Evolutionary conservation across 2,329 filamentous ascomycete genomes (phyloP), one percentile per base, ranked within the genome.

Genomic region (Paecilomyces dactylethromorphus): DNA sequence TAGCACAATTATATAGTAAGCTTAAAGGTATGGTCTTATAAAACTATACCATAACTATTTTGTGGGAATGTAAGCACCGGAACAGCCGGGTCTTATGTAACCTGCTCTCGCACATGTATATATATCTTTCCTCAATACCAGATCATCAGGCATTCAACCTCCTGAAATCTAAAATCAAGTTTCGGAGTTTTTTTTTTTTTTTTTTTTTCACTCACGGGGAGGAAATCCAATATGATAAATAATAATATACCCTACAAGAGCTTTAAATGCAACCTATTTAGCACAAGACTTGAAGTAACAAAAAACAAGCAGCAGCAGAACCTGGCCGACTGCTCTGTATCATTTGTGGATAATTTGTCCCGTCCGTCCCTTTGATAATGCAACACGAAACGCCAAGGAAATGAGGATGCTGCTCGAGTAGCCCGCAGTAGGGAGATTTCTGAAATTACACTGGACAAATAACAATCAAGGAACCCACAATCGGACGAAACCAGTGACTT

Each of bases 401-500:
- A 45, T n/a, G 39, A 18, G 18, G 3, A 45, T 21, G 26, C 26
- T 29, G 26, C 26, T 29, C 26, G 26, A 29, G 7, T 29, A 29
- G 26, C 4, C 26, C 3, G 26, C 26, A 29, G 26, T 29, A 15
- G 22, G 24, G 50, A 52, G 50, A n/a, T 24, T 26, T 22, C n/a
- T 8, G 6, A 7, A 29, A 29, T n/a, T 52, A 10, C 7, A 12
- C 11, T 22, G n/a, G 15, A 29, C 18, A 26, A 12, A 11, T 21
- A 5, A 18, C 31, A 11, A 33, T 68, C 66, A 79, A 33, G 94
- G 94, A 49, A 97, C 92, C 79, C 90, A 99, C 60, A 99, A 86
- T 66, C 91, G 85, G 65, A 91, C 92, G 74, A 96, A 97, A 57
- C 92, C 94, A 58, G 86, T 85, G 31, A 97, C 91, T 66, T 94